Evolutionary conservation across 1,284 basidiomycete genomes (phyloP).

Genomic region (Irpex rosettiformis): DNA sequence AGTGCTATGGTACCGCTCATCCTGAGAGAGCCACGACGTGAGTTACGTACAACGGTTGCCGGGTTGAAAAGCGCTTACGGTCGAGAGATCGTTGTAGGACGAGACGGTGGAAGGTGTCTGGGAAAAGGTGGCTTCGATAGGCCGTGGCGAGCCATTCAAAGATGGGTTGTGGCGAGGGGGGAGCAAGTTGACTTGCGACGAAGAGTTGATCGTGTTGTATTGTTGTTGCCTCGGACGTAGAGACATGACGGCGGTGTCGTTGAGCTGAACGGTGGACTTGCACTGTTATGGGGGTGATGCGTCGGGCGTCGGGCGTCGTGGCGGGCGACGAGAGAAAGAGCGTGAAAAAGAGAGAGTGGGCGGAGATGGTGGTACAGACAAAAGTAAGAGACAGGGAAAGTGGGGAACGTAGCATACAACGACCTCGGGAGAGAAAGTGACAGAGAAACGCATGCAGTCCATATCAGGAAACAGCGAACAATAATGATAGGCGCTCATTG

Average conservation of each 20-base stretch:
- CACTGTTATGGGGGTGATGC: neutral
- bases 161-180: conserved; percentile 26
- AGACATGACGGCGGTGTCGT: conserved; percentile 20
- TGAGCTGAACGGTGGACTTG: neutral
- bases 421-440: neutral
- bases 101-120: conserved; percentile 38
- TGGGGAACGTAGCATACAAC: neutral
- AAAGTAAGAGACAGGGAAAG: neutral
- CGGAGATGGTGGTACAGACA: conserved; percentile 3
- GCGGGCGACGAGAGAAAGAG: neutral
- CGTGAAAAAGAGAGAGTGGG: neutral
- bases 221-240: conserved; percentile 21
- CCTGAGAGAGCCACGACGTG: conserved; percentile 24
- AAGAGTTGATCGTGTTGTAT: conserved; percentile 28
- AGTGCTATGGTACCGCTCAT: conserved; percentile 38
- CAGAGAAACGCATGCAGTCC: neutral
- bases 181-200: conserved; percentile 56
- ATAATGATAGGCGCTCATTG: conserved; percentile 21
- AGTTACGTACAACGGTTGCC: conserved; percentile 10
- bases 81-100: conserved; percentile 36
- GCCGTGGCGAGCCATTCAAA: conserved; percentile 15
- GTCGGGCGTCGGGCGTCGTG: neutral
- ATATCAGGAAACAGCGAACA: neutral
- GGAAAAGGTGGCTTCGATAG: conserved; percentile 45
- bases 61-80: conserved; percentile 31